A percentile compares a stretch with the other conserved stretches of the same genome.
Evolutionary conservation across 176 grass and related monocot species (phyloP).

Genomic region (Oryza meridionalis): DNA sequence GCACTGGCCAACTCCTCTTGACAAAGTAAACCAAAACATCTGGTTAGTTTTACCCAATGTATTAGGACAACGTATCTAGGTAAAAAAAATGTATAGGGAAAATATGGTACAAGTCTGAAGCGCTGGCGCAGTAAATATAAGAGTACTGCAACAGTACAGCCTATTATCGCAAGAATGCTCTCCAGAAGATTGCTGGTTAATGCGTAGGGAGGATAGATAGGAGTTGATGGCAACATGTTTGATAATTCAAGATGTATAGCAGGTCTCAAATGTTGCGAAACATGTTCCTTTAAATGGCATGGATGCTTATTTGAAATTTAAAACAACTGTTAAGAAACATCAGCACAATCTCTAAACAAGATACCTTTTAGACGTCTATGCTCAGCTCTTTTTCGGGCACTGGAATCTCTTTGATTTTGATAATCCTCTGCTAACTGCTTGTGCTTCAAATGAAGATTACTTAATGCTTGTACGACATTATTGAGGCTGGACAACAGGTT

Average conservation of each 20-base stretch:
- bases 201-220: not conserved
- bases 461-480: conserved; percentile 42
- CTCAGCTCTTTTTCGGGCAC: conserved; percentile 59
- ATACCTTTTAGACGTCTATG: conserved; percentile 79
- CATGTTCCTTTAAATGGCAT: not conserved
- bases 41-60: conserved; percentile 30
- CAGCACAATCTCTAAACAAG: conserved; percentile 25
- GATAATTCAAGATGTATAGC: not conserved
- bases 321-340: conserved; percentile 10
- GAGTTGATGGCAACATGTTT: conserved; percentile 10
- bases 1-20: conserved; percentile 74
- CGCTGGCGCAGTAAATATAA: not conserved
- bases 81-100: not conserved
- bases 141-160: not conserved
- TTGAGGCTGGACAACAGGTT: conserved; percentile 50
- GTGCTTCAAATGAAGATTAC: conserved; percentile 79
- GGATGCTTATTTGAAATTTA: not conserved
- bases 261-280: not conserved
- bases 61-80: not conserved
- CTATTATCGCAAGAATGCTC: not conserved
- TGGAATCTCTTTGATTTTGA: conserved; percentile 62
- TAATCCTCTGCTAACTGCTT: conserved; percentile 52
- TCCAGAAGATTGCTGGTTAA: not conserved
- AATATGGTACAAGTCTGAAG: not conserved
- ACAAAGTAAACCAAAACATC: conserved; percentile 43